A percentile compares a stretch with the other conserved stretches of the same genome.
Conservation (phyloP, 306 rosid species). For the Pyrus betulifolia region DNA sequence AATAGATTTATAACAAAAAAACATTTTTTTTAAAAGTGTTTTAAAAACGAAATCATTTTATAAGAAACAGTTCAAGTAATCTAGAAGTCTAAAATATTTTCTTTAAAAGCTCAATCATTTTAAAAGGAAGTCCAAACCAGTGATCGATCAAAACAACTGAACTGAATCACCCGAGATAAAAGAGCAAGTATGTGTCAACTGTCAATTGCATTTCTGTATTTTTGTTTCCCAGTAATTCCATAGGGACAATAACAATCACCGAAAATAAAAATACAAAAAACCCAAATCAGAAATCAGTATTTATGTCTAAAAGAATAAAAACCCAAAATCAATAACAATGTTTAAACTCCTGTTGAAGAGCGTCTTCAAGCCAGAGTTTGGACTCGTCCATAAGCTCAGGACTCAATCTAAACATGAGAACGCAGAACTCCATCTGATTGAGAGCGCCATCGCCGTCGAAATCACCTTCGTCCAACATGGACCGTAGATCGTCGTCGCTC, state of each 20-base stretch:
- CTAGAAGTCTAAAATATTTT: too few species aligned
- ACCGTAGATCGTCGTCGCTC: conserved; percentile 56
- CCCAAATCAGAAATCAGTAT: neutral
- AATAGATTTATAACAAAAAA: too few species aligned
- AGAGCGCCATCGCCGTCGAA: conserved; percentile 84
- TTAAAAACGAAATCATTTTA: too few species aligned
- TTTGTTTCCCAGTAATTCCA: neutral
- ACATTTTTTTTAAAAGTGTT: too few species aligned
- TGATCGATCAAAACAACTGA: neutral
- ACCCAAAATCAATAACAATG: conserved; percentile 9
- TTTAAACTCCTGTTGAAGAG: conserved; percentile 39
- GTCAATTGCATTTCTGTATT: neutral
- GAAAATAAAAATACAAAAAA: neutral
- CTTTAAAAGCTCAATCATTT: too few species aligned
- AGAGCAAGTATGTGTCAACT: neutral
- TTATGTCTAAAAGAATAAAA: neutral
- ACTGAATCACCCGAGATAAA: neutral
- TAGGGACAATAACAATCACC: neutral
- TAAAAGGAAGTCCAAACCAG: too few species aligned
- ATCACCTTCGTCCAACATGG: conserved; percentile 70
- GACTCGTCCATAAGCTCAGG: conserved; percentile 86
- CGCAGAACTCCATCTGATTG: conserved; percentile 80
- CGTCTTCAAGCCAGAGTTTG: conserved; percentile 45
- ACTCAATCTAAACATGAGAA: conserved; percentile 82
- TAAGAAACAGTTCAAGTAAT: too few species aligned